phyloP scores from a whole-genome alignment of 768 basidiomycete species.

The Mycena rebaudengoi region DNA sequence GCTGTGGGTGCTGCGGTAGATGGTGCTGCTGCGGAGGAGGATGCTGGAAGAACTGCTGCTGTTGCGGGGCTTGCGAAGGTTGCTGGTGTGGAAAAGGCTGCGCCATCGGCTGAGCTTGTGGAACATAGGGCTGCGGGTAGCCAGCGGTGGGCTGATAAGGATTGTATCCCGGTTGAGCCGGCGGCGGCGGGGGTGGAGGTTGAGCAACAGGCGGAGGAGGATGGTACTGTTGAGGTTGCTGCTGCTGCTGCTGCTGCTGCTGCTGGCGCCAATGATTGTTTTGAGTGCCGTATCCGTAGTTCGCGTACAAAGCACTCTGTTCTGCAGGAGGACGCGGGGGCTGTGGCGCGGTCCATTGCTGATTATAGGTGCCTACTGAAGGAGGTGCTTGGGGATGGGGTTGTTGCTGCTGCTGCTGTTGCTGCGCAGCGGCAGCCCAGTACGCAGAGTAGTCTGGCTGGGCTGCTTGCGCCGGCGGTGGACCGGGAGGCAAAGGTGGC shows the following conservation, averaged over 20 bases:
- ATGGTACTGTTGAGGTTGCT: conserved; percentile 59
- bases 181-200: conserved; percentile 57
- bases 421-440: conserved; percentile 63
- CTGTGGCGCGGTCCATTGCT: conserved; percentile 74
- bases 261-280: conserved; percentile 65
- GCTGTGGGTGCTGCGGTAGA: conserved; percentile 51
- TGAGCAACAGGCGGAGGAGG: conserved; percentile 62
- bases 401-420: conserved; percentile 43
- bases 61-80: conserved; percentile 47
- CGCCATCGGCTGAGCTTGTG: conserved; percentile 66
- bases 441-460: conserved; percentile 82
- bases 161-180: conserved; percentile 71
- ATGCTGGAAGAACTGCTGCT: conserved; percentile 52
- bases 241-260: conserved; percentile 69
- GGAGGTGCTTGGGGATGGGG: conserved; percentile 59
- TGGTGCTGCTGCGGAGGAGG: conserved; percentile 50
- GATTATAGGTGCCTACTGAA: conserved; percentile 59
- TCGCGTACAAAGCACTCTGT: conserved; percentile 87
- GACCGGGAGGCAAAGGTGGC: conserved; percentile 83
- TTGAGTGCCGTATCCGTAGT: conserved; percentile 89
- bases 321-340: conserved; percentile 75
- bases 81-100: conserved; percentile 58
- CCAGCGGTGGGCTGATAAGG: conserved; percentile 78
- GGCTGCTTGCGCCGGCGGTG: conserved; percentile 71
- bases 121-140: conserved; percentile 72